Base-by-base conservation (phyloP, 306 rosid genomes). In the Hippophae tibetana region DNA sequence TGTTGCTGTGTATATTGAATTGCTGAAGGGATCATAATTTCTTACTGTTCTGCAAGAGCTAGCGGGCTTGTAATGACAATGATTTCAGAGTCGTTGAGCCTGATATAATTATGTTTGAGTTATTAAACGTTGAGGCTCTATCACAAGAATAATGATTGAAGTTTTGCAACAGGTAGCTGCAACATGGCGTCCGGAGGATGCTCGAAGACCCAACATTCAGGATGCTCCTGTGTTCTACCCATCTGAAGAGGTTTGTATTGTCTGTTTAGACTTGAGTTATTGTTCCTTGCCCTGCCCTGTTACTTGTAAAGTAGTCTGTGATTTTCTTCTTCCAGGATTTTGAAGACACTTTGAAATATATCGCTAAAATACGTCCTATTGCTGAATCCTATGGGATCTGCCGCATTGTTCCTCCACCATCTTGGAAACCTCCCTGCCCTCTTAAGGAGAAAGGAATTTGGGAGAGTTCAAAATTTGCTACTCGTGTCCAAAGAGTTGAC, bases 161-260 rank as follows among this genome's bases (percentile, higher is more conserved):
- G 38, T 31, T 4, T 31, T 31, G 5, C 5, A 31, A 31, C 38
- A 92, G 99, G 45, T 82, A 54, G 73, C 86, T 65, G 81, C 85
- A 58, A 78, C 88, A 75, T 92, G 99, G 99, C 79, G 60, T 75
- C 94, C 85, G 1, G 74, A 46, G 48, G 90, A 80, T 73, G 76
- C 96, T 42, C 79, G 95, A 72, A 74, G 87, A 65, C 99, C 99
- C 43, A 52, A 52, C 49, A 69, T 92, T 66, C 85, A 80, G 52
- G 96, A 84, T 61, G 96, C 97, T 13, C 99, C 97, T 68, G 95
- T 84, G 18, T 88, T 85, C 71, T 71, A 82, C 82, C 99, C 99
- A 0, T 85, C 88, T 52, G 48, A 56, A 31, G 95, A 86, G 88
- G 99, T 92, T 73, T 43, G 38, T 31, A 31, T 54, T 59, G 62